These are phyloP conservation scores for Tetraselmis chui DNA, from an alignment of 139 green algal species.

Conservation along the genomic window DNA sequence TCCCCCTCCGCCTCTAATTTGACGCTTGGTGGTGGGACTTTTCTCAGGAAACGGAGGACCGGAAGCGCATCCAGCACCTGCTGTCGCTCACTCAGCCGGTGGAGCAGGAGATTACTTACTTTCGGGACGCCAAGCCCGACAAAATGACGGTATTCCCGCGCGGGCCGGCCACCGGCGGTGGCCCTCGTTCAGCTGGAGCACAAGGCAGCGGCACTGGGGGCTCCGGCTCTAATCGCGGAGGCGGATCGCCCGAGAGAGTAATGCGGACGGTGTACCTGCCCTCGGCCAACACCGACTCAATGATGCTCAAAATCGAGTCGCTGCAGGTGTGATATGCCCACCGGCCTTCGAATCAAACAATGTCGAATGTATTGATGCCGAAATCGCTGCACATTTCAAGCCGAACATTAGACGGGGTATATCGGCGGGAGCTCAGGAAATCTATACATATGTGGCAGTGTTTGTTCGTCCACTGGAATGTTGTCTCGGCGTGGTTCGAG, in stretches of 20 bases:
- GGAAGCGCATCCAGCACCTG: conserved; percentile 72
- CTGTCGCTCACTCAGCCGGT: conserved; percentile 42
- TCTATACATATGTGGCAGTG: too few species aligned
- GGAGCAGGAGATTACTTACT: conserved; percentile 51
- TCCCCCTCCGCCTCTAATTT: not conserved
- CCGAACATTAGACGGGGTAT: too few species aligned
- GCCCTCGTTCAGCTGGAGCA: not conserved
- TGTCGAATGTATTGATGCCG: too few species aligned
- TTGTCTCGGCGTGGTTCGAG: too few species aligned
- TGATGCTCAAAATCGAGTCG: conserved; percentile 69
- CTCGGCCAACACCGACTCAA: conserved; percentile 49
- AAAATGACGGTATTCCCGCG: conserved; percentile 15
- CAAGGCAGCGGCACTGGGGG: not conserved
- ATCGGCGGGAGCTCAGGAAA: too few species aligned
- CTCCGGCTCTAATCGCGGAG: not conserved
- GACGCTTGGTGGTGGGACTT: not conserved
- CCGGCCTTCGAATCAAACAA: too few species aligned
- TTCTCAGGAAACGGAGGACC: conserved; percentile 49
- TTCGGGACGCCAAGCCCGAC: conserved; percentile 17
- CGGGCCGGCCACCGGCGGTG: not conserved
- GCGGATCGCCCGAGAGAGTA: conserved; percentile 22
- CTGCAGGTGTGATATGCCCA: too few species aligned
- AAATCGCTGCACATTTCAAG: too few species aligned
- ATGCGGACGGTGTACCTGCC: conserved; percentile 60
- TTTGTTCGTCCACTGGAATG: too few species aligned